Percentiles rank a stretch among this genome's conserved stretches.
phyloP scores from a whole-genome alignment of 331 rosid genomes.

The Arachis monticola region DNA sequence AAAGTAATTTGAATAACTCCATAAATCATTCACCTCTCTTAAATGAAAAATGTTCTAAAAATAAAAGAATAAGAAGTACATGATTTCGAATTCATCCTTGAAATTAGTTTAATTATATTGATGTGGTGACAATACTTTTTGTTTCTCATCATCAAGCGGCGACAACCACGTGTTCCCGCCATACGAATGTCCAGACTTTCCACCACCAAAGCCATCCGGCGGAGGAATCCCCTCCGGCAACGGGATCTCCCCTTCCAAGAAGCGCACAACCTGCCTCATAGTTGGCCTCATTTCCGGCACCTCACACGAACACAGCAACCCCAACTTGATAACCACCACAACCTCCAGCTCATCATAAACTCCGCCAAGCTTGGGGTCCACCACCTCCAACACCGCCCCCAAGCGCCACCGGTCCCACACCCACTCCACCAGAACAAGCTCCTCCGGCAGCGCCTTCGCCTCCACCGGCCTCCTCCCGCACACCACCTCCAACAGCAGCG shows the following conservation, averaged over 20 bases:
- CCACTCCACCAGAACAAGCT: conserved; percentile 72
- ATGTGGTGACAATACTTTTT: no score
- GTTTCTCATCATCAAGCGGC: conserved; percentile 45
- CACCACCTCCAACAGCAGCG: conserved; percentile 60
- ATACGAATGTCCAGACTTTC: conserved; percentile 47
- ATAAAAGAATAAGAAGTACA: no score
- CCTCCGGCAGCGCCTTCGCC: conserved; percentile 70
- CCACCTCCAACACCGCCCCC: conserved; percentile 53
- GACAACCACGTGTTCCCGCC: conserved; percentile 45
- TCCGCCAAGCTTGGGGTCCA: conserved; percentile 51
- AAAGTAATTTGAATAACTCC: no score
- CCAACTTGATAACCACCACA: conserved; percentile 55
- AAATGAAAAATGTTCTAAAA: no score
- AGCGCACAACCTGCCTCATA: conserved; percentile 61
- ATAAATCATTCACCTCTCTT: no score
- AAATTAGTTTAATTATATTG: no score
- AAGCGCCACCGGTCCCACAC: conserved; percentile 66
- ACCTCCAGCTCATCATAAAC: conserved; percentile 57
- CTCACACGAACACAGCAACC: conserved; percentile 58
- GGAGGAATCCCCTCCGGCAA: conserved; percentile 44
- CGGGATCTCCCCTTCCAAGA: conserved; percentile 58
- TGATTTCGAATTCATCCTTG: no score
- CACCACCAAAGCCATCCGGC: conserved; percentile 32
- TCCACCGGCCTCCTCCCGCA: conserved; percentile 75
- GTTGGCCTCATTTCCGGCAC: conserved; percentile 52